A percentile compares a stretch with the other conserved stretches of the same genome.
Conservation (phyloP, 1,284 basidiomycete genomes). For the Xerocomus nothofagi region DNA sequence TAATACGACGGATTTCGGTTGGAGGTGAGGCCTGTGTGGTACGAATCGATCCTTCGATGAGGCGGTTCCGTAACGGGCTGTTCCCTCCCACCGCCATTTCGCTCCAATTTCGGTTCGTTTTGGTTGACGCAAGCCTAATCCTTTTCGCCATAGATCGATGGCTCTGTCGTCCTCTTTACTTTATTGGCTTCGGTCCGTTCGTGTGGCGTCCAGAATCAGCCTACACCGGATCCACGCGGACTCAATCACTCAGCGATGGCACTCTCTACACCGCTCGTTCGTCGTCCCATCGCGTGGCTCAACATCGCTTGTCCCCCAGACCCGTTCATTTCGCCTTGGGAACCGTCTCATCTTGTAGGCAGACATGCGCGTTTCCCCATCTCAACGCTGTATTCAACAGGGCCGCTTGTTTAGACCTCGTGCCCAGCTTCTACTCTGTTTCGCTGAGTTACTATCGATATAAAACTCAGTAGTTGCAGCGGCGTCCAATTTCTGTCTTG, state of each 20-base stretch:
- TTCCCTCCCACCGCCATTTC: slow-evolving; percentile 25
- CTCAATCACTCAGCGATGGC: slow-evolving; percentile 31
- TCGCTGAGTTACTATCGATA: slow-evolving; percentile 41
- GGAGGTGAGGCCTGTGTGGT: no score
- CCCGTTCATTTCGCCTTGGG: slow-evolving; percentile 16
- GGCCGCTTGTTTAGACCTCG: slow-evolving; percentile 38
- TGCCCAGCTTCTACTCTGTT: slow-evolving; percentile 40
- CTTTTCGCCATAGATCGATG: slow-evolving; percentile 21
- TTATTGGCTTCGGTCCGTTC: slow-evolving; percentile 15
- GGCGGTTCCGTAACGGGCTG: slow-evolving; percentile 32
- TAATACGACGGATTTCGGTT: no score
- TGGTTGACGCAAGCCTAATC: slow-evolving; percentile 17
- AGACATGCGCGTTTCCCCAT: slow-evolving; percentile 24
- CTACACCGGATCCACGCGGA: slow-evolving; percentile 28
- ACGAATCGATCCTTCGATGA: slow-evolving; percentile 19
- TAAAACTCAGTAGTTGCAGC: slow-evolving; percentile 41
- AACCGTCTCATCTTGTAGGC: slow-evolving; percentile 14
- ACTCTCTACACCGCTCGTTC: slow-evolving; percentile 6
- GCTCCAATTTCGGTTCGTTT: slow-evolving; percentile 19
- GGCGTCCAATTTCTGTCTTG: slow-evolving; percentile 40
- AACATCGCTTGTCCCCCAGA: slow-evolving; percentile 6
- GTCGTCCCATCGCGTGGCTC: slow-evolving; percentile 6
- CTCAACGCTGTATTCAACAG: slow-evolving; percentile 28
- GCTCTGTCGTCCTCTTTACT: slow-evolving; percentile 11
- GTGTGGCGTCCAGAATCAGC: slow-evolving; percentile 22